A percentile compares a stretch with the other conserved stretches of the same genome.
phyloP scores from a whole-genome alignment of 108 stramenopile species.

The Pinguiococcus pyrenoidosus region DNA sequence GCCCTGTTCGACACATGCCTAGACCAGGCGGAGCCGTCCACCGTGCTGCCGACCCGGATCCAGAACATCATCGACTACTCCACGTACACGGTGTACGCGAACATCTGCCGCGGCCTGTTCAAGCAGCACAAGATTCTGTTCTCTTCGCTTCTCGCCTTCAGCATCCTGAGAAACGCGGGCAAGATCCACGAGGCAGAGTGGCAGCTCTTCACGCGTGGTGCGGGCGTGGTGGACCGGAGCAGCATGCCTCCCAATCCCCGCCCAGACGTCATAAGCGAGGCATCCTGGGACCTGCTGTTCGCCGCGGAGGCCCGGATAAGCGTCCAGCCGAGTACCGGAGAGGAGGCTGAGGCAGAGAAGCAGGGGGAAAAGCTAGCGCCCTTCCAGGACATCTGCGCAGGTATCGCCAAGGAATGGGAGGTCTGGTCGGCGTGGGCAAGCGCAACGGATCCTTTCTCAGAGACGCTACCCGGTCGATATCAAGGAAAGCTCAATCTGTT shows the following conservation, averaged over 20 bases:
- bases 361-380: neutral
- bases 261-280: conserved; percentile 17
- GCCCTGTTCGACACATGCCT: conserved; percentile 40
- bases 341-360: neutral
- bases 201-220: conserved; percentile 34
- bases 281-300: conserved; percentile 40
- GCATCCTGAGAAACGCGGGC: conserved; percentile 29
- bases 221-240: conserved; percentile 28
- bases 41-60: conserved; percentile 23
- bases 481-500: conserved; percentile 10
- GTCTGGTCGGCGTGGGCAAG: conserved; percentile 35
- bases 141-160: conserved; percentile 36
- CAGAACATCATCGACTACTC: conserved; percentile 32
- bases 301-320: conserved; percentile 25
- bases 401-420: conserved; percentile 12
- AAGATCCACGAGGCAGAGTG: conserved; percentile 20
- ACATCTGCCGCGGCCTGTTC: conserved; percentile 50
- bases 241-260: conserved; percentile 17
- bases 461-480: conserved; percentile 17
- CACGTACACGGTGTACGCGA: conserved; percentile 32
- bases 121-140: conserved; percentile 44
- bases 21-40: conserved; percentile 11
- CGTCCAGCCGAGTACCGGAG: neutral
- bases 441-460: neutral
- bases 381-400: conserved; percentile 21